Evolutionary conservation across 768 basidiomycete species (phyloP).

Genomic region (Leccinum aurantiacum): DNA sequence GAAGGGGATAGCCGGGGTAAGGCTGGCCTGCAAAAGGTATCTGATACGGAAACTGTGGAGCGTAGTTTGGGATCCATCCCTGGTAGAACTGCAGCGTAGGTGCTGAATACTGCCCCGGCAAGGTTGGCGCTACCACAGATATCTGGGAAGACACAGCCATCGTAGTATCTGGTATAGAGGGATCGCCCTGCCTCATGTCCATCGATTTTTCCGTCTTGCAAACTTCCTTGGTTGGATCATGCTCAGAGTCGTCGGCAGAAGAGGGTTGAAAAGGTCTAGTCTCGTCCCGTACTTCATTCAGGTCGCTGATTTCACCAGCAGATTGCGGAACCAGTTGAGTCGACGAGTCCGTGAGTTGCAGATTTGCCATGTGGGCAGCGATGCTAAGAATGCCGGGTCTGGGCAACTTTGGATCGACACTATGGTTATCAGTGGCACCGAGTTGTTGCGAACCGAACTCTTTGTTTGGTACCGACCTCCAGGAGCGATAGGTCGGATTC

Average conservation of each 20-base stretch:
- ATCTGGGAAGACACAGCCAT: constrained; percentile 23
- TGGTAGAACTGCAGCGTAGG: constrained; percentile 48
- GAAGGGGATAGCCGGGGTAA: constrained; percentile 46
- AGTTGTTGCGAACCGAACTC: constrained; percentile 34
- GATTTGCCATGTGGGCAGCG: constrained; percentile 12
- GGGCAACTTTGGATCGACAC: constrained; percentile 14
- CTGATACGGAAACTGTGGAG: constrained; percentile 51
- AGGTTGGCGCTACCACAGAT: constrained; percentile 23
- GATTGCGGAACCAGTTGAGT: constrained; percentile 1
- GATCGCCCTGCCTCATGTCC: constrained; percentile 33
- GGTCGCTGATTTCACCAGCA: constrained; percentile 10
- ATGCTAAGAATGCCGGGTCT: constrained; percentile 10
- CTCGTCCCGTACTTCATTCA: constrained; percentile 22
- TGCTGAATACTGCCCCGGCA: constrained; percentile 36
- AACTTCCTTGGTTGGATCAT: constrained; percentile 8
- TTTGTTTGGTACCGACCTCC: constrained; percentile 39
- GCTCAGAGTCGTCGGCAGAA: constrained; percentile 1
- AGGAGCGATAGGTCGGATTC: constrained; percentile 51
- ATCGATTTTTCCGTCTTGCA: constrained; percentile 1
- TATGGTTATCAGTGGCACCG: constrained; percentile 7
- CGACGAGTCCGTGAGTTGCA: constrained; percentile 9
- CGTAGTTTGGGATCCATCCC: constrained; percentile 55
- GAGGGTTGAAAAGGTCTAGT: not conserved
- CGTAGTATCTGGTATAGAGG: constrained; percentile 2
- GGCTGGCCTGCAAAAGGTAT: constrained; percentile 47